These are phyloP conservation scores for Candida sakaeoensis DNA, from an alignment of 805 yeast species.

Conservation along the genomic window DNA sequence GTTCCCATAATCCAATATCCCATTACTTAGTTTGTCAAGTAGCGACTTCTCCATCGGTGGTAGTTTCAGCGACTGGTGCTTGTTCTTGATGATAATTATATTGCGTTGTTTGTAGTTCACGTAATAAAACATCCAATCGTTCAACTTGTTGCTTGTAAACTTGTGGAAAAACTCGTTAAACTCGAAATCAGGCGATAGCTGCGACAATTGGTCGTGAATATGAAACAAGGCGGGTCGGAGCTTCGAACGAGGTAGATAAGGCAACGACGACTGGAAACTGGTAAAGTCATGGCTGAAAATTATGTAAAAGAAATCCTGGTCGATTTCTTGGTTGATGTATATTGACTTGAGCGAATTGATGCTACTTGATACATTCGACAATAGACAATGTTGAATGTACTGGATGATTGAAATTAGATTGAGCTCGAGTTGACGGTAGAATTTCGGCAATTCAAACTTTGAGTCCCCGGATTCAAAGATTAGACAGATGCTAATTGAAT, in stretches of 20 bases:
- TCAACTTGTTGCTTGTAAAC: conserved; percentile 32
- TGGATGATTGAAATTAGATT: conserved; percentile 17
- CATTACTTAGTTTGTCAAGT: conserved; percentile 13
- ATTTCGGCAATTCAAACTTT: conserved; percentile 18
- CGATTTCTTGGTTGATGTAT: conserved; percentile 19
- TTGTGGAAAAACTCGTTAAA: conserved; percentile 37
- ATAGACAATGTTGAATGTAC: conserved; percentile 15
- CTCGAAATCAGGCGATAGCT: conserved; percentile 26
- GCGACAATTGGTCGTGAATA: conserved; percentile 36
- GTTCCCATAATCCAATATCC: conserved; percentile 27
- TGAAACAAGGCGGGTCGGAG: conserved; percentile 27
- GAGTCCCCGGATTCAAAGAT: conserved; percentile 26
- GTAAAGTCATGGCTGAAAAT: conserved; percentile 24
- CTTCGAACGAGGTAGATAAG: conserved; percentile 24
- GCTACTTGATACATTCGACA: conserved; percentile 19
- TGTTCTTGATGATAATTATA: conserved; percentile 33
- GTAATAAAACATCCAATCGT: conserved; percentile 43
- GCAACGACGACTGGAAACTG: conserved; percentile 33
- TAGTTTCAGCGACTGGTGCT: conserved; percentile 2
- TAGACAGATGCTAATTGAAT: conserved; percentile 20
- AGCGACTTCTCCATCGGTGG: conserved; percentile 5
- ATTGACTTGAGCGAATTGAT: conserved; percentile 26
- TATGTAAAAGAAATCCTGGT: conserved; percentile 35
- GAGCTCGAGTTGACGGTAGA: conserved; percentile 19
- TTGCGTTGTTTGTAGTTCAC: conserved; percentile 25